These are phyloP conservation scores for Leersia perrieri DNA, from an alignment of 176 grass and related monocot species.

Conservation along the genomic window DNA sequence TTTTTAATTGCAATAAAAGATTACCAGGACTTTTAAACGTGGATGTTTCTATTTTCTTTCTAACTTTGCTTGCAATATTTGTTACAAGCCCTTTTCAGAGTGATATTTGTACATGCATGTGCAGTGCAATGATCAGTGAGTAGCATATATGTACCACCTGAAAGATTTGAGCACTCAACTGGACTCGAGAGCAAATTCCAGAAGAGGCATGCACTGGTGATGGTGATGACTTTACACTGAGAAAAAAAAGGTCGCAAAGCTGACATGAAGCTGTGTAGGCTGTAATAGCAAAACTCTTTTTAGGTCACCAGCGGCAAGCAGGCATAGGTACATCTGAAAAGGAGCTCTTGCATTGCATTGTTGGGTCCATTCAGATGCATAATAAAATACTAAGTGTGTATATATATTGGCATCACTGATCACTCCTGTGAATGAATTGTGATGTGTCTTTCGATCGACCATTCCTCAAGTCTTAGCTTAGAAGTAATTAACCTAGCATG, in stretches of 20 bases:
- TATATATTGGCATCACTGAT: neutral
- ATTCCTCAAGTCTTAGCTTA: conserved; percentile 31
- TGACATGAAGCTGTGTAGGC: conserved; percentile 40
- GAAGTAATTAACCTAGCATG: conserved; percentile 41
- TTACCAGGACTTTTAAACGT: no score
- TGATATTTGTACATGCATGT: neutral
- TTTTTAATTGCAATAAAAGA: neutral
- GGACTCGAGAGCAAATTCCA: conserved; percentile 9
- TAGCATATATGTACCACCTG: neutral
- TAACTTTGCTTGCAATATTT: neutral
- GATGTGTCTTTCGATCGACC: neutral
- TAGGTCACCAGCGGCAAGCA: neutral
- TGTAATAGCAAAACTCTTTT: conserved; percentile 14
- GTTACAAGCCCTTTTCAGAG: neutral
- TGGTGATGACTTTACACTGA: conserved; percentile 13
- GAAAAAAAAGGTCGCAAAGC: conserved; percentile 10
- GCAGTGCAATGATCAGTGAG: neutral
- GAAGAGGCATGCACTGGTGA: conserved; percentile 3
- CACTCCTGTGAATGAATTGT: no score
- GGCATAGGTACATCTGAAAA: conserved; percentile 27
- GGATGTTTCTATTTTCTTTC: neutral
- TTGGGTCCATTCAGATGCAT: conserved; percentile 19
- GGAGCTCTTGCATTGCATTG: neutral
- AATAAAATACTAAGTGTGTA: neutral
- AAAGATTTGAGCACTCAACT: conserved; percentile 17